Evolutionary conservation across 257 asterid genomes (phyloP).

Genomic region (Solanum rostratum): DNA sequence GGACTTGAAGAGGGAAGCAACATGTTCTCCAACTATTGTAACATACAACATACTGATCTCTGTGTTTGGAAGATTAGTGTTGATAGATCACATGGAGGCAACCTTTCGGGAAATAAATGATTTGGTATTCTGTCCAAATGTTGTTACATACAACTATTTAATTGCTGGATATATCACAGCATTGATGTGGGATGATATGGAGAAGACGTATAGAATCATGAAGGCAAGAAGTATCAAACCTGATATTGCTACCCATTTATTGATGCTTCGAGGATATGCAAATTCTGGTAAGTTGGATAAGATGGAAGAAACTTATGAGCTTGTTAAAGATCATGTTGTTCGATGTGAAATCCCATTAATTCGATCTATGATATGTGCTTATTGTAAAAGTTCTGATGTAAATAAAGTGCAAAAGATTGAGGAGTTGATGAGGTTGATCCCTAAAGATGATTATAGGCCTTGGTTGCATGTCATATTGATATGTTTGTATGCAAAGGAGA

Average conservation of each 20-base stretch:
- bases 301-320: constrained; percentile 67
- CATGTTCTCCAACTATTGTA: constrained; percentile 47
- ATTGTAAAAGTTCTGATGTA: constrained; percentile 43
- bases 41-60: constrained; percentile 84
- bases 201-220: constrained; percentile 46
- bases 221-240: constrained; percentile 41
- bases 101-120: constrained; percentile 39
- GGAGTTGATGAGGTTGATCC: constrained; percentile 42
- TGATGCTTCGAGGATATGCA: constrained; percentile 89
- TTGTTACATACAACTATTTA: constrained; percentile 43
- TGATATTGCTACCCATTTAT: constrained; percentile 29
- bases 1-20: constrained; percentile 45
- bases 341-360: constrained; percentile 29
- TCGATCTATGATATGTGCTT: constrained; percentile 61
- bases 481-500: constrained; percentile 59
- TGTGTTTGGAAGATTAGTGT: constrained; percentile 52
- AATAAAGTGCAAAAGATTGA: constrained; percentile 51
- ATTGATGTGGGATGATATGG: constrained; percentile 87
- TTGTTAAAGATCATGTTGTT: constrained; percentile 35
- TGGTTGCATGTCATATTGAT: constrained; percentile 64
- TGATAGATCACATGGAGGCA: constrained; percentile 75
- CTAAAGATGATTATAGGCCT: constrained; percentile 45
- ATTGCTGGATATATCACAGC: constrained; percentile 78
- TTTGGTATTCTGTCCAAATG: constrained; percentile 35
- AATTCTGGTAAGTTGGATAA: constrained; percentile 49